Evolutionary conservation across 2,329 filamentous ascomycete genomes (phyloP), one percentile per base, ranked within the genome.

Genomic region (Myriosclerotinia curreyana): DNA sequence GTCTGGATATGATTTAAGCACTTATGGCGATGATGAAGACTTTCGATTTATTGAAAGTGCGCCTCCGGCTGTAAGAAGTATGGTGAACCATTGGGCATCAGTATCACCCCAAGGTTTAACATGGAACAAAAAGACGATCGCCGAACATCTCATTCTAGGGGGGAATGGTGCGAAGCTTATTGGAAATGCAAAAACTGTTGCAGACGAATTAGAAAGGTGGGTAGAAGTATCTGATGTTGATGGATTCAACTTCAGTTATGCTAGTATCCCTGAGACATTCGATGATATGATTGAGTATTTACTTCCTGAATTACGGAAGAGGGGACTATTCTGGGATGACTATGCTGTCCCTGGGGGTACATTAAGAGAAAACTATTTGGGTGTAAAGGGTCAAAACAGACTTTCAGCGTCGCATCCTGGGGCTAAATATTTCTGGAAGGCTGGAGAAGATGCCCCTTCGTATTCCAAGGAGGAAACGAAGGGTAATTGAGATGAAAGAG

Each of bases 211-310:
- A 31, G 70, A 71, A 63, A 69, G 66, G 52, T 71, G 70, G 70
- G 65, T 65, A 11, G 66, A 70, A 31, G 68, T 71, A 25, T 66
- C 68, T 38, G 69, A 72, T 65, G 66, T 72, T 28, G 70, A 72
- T 65, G 69, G 70, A 5, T 72, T 71, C 34, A 72, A 72, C 64
- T 60, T 72, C 31, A 70, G 67, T 62, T 72, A 69, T 63, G 69
- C 69, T 31, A 68, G 65, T n/a, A 86, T 87, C 70, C 87, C 87
- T 0, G 82, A 84, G 64, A 86, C 85, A 0, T 90, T 90, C 75
- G 82, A 86, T 65, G 87, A 90, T 68, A 84, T 90, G 15, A 82
- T 86, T 49, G 84, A 90, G 34, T 77, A 87, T 1, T 74, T 90
- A 8, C 72, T 90, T 1, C 88, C 87, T 0, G 88, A 90, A 69